Evolutionary conservation across 179 eudicot species (phyloP), one percentile per base, ranked within the genome.

Genomic region (Sideroxylon spinosum): DNA sequence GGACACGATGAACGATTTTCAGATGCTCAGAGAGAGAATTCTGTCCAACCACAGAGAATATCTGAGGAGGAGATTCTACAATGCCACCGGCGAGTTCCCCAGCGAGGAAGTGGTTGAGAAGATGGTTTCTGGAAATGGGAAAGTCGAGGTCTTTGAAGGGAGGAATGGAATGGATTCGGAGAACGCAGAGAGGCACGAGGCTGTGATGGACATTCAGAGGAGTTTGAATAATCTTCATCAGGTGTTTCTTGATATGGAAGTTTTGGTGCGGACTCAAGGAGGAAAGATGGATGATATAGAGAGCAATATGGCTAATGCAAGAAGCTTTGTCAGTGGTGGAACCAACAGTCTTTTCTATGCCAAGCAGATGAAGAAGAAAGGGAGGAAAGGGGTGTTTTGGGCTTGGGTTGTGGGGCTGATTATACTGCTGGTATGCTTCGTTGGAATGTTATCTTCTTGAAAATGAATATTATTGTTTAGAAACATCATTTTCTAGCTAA

Each of bases 201-300:
- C 91, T 1, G 79, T 86, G 13, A 88, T 81, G 69, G 93, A 85
- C 64, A 85, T 90, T 8, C 88, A 90, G 81, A 82, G 77, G 82
- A 86, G 86, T 69, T 78, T 90, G 81, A 70, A 82, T 1, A 89
- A 90, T 78, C 84, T 90, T 9, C 93, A 88, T 56, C 91, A 88
- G 64, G 80, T 90, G 28, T 90, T 90, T 75, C 77, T 90, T 25
- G 93, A 90, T 77, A 90, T 90, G 93, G 88, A 89, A 0, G 87
- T 85, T 4, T 77, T 90, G 49, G 91, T 90, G 6, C 91, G 86
- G 68, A 82, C 88, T 9, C 93, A 92, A 76, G 91, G 89, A 3
- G 90, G 85, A 53, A 79, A 86, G 68, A 83, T 91, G 48, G 88
- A 91, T 82, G 89, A 89, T 59, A 92, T 91, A 17, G 95, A 91